Base-by-base conservation (phyloP, 1,284 basidiomycete species). In the Tausonia pullulans region DNA sequence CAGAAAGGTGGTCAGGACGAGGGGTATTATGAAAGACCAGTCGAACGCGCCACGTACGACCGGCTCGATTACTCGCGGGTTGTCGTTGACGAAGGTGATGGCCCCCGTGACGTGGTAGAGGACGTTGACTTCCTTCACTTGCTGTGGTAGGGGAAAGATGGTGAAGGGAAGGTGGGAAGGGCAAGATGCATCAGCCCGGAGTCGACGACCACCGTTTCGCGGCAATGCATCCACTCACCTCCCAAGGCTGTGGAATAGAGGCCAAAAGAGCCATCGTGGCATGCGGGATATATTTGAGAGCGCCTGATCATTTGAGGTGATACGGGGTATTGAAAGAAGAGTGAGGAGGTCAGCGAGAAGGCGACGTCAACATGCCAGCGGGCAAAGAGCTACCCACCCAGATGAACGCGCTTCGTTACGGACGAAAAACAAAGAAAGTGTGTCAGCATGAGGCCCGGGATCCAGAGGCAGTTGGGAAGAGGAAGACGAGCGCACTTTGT, bases 41-140 rank as follows among this genome's bases (percentile, higher is more conserved):
- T 44, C 43, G 39, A 49, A 46, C 16, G 43, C 3, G 5, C 27
- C 27, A 49, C 72, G 69, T 55, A 72, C 71, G 27, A 99, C 84
- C 5, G 96, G 96, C 74, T 98, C 94, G 67, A 98, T 90, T 69
- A 98, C 86, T 58, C 90, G 87, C 59, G 96, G 96, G 52, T 97
- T 88, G 76, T 98, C 93, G 78, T 98, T 98, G 71, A 99, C 94
- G 73, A 99, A 98, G 1, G 96, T 98, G 77, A 99, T 98, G 59
- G 96, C 96, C 70, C 96, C 96, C n/a, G 96, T 98, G 72, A 99
- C 94, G 74, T 97, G 94, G 78, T 97, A 97, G 66, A 98, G 81
- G 27, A 95, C 91, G 9, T 91, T 92, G 3, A 98, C 94, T 77
- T 98, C 94, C 71, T 92, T 89, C 52, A 96, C 92, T 84, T 96